phyloP scores from a whole-genome alignment of 495 filamentous ascomycete genomes.

The Hypoxylon crocopeplum region DNA sequence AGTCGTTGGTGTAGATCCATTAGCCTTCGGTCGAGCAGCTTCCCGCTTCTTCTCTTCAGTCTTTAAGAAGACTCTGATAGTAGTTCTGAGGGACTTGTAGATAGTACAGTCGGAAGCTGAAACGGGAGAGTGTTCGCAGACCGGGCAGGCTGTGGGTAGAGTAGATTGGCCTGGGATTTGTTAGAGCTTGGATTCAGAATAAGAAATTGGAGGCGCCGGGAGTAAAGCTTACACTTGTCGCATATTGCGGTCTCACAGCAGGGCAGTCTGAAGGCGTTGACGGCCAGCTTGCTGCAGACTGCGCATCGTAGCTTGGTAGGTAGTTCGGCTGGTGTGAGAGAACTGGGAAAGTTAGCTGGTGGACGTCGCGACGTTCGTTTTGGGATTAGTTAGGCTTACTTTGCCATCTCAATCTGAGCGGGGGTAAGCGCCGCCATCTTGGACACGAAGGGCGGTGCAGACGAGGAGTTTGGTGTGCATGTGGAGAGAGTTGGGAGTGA shows the following conservation, averaged over 20 bases:
- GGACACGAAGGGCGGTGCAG: conserved; percentile 2
- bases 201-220: not conserved
- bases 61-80: conserved; percentile 85
- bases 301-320: conserved; percentile 95
- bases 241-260: conserved; percentile 97
- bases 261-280: conserved; percentile 87
- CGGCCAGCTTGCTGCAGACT: conserved; percentile 87
- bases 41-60: conserved; percentile 87
- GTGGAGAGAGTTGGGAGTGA: conserved; percentile 16
- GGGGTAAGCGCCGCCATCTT: conserved; percentile 46
- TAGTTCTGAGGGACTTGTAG: conserved; percentile 85
- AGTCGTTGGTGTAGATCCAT: conserved; percentile 52
- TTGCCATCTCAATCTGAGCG: conserved; percentile 51
- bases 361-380: not conserved
- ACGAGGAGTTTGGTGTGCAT: conserved; percentile 9
- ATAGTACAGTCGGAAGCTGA: conserved; percentile 85
- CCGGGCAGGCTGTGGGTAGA: conserved; percentile 81
- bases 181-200: conserved; percentile 30
- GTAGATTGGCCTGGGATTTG: conserved; percentile 71
- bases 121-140: conserved; percentile 90
- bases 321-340: conserved; percentile 81
- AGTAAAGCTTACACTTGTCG: conserved; percentile 73
- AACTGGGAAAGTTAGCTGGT: conserved; percentile 55
- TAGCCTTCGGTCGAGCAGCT: conserved; percentile 60
- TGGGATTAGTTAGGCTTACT: conserved; percentile 27